Conservation (phyloP, 768 basidiomycete species). For the Leccinum subgranulosum region DNA sequence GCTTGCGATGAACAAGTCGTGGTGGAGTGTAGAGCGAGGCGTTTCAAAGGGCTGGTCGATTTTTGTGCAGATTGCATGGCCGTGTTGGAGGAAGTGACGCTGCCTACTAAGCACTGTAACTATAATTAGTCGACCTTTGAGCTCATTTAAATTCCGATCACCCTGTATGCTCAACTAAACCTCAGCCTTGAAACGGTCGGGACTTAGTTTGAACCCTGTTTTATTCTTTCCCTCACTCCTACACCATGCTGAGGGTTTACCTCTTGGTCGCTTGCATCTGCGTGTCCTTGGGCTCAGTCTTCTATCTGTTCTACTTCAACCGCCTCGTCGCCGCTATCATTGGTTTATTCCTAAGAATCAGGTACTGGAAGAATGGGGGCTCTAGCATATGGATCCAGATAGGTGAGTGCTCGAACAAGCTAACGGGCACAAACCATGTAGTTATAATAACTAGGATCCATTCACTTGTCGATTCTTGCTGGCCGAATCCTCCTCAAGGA, state of each 20-base stretch:
- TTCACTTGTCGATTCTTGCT: conserved; percentile 85
- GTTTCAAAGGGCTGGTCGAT: conserved; percentile 48
- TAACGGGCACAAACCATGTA: conserved; percentile 1
- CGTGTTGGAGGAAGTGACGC: not conserved
- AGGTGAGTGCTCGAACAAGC: conserved; percentile 42
- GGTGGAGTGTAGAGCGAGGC: conserved; percentile 69
- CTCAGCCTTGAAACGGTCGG: not conserved
- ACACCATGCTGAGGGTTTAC: conserved; percentile 52
- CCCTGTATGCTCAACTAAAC: conserved; percentile 4
- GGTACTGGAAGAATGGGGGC: conserved; percentile 74
- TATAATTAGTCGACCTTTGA: not conserved
- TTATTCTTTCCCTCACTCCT: not conserved
- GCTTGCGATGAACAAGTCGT: conserved; percentile 73
- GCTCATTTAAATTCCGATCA: not conserved
- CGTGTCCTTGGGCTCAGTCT: conserved; percentile 50
- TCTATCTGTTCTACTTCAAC: conserved; percentile 93
- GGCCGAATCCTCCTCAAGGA: conserved; percentile 90
- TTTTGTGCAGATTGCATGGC: conserved; percentile 28
- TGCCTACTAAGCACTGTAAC: no score
- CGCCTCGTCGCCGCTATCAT: conserved; percentile 72
- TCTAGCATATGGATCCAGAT: conserved; percentile 85
- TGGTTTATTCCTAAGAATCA: conserved; percentile 60
- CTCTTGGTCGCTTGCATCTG: conserved; percentile 65
- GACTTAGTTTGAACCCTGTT: not conserved
- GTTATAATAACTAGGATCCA: conserved; percentile 54